Conservation (phyloP, 1,284 basidiomycete genomes). For the Taiwanofungus camphoratus region DNA sequence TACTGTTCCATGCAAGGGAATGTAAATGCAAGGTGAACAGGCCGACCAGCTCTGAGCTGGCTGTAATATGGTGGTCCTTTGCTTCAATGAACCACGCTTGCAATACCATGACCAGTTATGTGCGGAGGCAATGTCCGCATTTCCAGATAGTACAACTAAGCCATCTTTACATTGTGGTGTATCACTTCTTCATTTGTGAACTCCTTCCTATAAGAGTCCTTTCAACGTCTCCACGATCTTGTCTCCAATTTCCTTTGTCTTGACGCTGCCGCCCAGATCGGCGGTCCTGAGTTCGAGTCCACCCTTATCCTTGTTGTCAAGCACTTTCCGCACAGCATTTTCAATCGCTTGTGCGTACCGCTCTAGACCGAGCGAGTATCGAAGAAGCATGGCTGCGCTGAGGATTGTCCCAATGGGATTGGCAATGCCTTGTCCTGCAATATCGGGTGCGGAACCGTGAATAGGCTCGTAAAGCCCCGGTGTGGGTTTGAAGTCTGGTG, state of each 20-base stretch:
- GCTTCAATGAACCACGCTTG: too few relatives aligned
- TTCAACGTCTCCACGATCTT: constrained; percentile 77
- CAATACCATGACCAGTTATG: too few relatives aligned
- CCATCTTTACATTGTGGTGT: too few relatives aligned
- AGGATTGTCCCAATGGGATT: constrained; percentile 98
- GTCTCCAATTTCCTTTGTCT: constrained; percentile 81
- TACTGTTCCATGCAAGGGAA: too few relatives aligned
- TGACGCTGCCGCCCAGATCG: constrained; percentile 81
- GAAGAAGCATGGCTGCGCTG: constrained; percentile 90
- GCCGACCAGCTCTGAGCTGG: too few relatives aligned
- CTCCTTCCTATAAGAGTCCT: constrained; percentile 40
- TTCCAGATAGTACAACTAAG: too few relatives aligned
- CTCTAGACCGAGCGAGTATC: constrained; percentile 90
- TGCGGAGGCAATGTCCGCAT: too few relatives aligned
- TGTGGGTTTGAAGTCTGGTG: constrained; percentile 67
- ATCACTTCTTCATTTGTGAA: neutral
- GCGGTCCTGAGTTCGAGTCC: constrained; percentile 81
- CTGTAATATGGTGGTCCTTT: too few relatives aligned
- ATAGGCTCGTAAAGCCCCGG: constrained; percentile 95
- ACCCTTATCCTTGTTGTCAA: constrained; percentile 71
- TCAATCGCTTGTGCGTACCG: constrained; percentile 84
- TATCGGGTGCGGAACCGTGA: constrained; percentile 94
- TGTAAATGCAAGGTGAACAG: too few relatives aligned
- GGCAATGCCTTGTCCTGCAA: constrained; percentile 91
- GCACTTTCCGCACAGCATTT: constrained; percentile 80